Evolutionary conservation across 2,329 filamentous ascomycete genomes (phyloP), one percentile per base, ranked within the genome.

Genomic region (Aspergillus ustus): DNA sequence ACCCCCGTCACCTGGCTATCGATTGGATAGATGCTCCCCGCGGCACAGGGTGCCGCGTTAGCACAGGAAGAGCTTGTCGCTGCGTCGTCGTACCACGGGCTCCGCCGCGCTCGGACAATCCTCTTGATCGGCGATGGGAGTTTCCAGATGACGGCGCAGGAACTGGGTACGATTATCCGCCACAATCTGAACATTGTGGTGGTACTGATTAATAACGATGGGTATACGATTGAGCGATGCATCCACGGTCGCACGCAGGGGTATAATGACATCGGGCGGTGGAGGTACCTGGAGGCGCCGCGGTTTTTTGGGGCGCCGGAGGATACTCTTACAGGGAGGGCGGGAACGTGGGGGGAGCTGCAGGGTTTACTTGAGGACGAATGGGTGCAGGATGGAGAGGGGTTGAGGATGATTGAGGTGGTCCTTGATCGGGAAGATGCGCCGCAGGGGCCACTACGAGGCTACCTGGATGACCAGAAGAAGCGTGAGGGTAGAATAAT

Each of bases 241-340:
- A 60, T 64, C 20, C 63, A 66, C 17, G 63, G 59, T 0, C 46
- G 46, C 13, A 25, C 60, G 0, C 31, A 54, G 9, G 46, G 8
- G 4, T 65, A 73, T 1, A 73, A 75, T 0, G 75, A 73, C 34
- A 75, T 78, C 13, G 52, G 63, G 64, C 28, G 67, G 54, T 34
- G 73, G 70, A 59, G 77, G 80, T 25, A 60, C 17, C 25, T 60
- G 13, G 20, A 60, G n/a, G 58, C 28, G 2, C 58, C 52, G 1
- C 40, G 29, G 3, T 44, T 50, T 7, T 60, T 60, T 22, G 51
- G 58, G 22, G 58, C 51, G 2, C n/a, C 3, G 3, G 31, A 34
- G 31, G 31, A 34, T 34, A 34, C 31, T 2, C 7, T 34, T 13
- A 34, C 31, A 6, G 31, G 31, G 3, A 4, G 3, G 31, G 31